Percentiles rank a stretch among this genome's conserved stretches.
phyloP scores from a whole-genome alignment of 208 protist species.

The Cochliopodium minus region DNA sequence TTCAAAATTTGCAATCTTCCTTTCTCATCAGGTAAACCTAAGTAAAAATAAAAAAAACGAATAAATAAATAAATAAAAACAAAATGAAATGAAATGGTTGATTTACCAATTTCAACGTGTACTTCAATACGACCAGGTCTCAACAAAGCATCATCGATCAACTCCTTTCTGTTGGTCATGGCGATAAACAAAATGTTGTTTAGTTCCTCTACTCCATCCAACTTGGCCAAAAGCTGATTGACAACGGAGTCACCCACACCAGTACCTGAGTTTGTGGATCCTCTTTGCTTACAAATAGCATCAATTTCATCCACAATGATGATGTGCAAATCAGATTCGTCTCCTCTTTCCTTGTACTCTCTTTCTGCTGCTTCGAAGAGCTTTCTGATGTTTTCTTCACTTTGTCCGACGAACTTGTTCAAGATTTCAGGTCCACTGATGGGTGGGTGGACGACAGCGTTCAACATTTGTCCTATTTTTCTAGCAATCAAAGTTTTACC shows the following conservation, averaged over 20 bases:
- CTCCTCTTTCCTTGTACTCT: conserved; percentile 68
- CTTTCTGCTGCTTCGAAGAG: conserved; percentile 92
- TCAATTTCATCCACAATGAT: conserved; percentile 99
- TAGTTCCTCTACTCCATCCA: conserved; percentile 92
- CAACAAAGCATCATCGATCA: conserved; percentile 98
- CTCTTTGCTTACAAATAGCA: conserved; percentile 92
- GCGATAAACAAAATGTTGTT: conserved; percentile 99
- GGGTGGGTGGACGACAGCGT: conserved; percentile 82
- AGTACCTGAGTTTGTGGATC: conserved; percentile 64
- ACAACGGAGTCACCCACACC: conserved; percentile 93
- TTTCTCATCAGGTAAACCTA: conserved; percentile 84
- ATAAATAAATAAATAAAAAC: too few relatives aligned
- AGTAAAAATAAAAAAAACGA: too few relatives aligned
- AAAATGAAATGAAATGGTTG: too few relatives aligned
- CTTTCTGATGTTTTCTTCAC: conserved; percentile 96
- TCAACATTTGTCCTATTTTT: conserved; percentile 97
- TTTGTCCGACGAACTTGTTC: conserved; percentile 93
- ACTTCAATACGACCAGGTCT: conserved; percentile 95
- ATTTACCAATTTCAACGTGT: conserved; percentile 89
- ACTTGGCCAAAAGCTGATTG: conserved; percentile 98
- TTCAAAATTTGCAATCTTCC: conserved; percentile 92
- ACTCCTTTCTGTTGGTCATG: conserved; percentile 96
- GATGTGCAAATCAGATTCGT: conserved; percentile 88
- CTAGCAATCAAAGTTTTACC: conserved; percentile 99
- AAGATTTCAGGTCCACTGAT: conserved; percentile 95